A percentile compares a stretch with the other conserved stretches of the same genome.
These are phyloP conservation scores for Aspergillus oerlinghausenensis DNA, from an alignment of 2,329 filamentous ascomycete species.

Conservation along the genomic window DNA sequence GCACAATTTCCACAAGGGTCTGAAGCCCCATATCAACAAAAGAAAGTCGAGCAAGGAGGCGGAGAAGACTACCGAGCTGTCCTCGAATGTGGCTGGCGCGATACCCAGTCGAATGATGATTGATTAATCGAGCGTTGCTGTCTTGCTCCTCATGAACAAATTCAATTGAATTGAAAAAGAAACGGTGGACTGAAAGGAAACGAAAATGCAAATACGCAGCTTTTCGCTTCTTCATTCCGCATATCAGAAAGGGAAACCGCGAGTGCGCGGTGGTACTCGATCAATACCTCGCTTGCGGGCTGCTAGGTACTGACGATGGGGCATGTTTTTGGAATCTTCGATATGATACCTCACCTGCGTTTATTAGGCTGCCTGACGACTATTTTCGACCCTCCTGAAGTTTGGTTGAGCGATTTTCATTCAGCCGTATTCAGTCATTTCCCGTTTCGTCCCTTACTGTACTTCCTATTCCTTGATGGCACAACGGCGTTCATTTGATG, in stretches of 20 bases:
- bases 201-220: neutral
- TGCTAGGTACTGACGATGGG: slow-evolving; percentile 12
- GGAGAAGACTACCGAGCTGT: slow-evolving; percentile 41
- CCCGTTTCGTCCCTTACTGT: neutral
- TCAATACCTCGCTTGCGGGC: neutral
- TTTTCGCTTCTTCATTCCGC: slow-evolving; percentile 10
- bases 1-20: slow-evolving; percentile 80
- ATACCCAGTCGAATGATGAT: slow-evolving; percentile 44
- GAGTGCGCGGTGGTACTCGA: neutral
- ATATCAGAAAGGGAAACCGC: slow-evolving; percentile 2
- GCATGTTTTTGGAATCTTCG: slow-evolving; percentile 20
- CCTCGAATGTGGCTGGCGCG: slow-evolving; percentile 31
- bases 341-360: slow-evolving; percentile 28
- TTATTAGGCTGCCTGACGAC: slow-evolving; percentile 7
- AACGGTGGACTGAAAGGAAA: neutral
- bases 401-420: neutral
- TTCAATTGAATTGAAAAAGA: neutral
- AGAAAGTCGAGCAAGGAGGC: slow-evolving; percentile 51
- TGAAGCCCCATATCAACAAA: slow-evolving; percentile 78
- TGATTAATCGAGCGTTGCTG: slow-evolving; percentile 26
- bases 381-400: slow-evolving; percentile 6
- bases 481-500: slow-evolving; percentile 16
- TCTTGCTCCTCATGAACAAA: neutral
- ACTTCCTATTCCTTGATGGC: slow-evolving; percentile 10
- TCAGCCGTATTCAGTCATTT: neutral